These are phyloP conservation scores for Scenedesmus sp. DNA, from an alignment of 163 green algal species.

Conservation along the genomic window DNA sequence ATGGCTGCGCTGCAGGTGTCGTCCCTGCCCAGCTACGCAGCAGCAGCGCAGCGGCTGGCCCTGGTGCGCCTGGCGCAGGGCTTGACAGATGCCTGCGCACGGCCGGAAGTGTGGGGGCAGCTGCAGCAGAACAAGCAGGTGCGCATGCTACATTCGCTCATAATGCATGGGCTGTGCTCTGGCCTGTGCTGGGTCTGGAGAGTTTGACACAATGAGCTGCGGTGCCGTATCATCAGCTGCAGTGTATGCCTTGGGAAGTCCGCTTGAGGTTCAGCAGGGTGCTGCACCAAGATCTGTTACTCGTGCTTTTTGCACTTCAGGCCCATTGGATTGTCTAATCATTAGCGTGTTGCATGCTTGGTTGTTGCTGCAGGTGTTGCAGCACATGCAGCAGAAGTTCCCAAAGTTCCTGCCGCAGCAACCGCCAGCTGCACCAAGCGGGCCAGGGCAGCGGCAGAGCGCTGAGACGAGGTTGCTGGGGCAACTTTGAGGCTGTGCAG, in stretches of 20 bases:
- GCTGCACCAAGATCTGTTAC: too few species aligned
- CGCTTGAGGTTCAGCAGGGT: too few species aligned
- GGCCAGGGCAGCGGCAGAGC: not conserved
- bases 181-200: too few species aligned
- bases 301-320: too few species aligned
- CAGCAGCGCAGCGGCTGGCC: conserved; percentile 27
- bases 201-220: too few species aligned
- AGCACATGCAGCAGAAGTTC: conserved; percentile 5
- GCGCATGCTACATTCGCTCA: too few species aligned
- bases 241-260: too few species aligned
- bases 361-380: not conserved
- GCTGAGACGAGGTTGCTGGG: not conserved
- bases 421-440: not conserved
- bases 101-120: not conserved
- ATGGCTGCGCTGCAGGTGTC: not conserved
- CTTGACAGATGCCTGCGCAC: not conserved
- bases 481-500: not conserved
- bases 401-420: not conserved
- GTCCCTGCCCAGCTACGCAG: conserved; percentile 27
- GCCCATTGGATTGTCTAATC: too few species aligned
- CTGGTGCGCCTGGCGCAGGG: conserved; percentile 13
- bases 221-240: too few species aligned
- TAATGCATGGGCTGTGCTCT: too few species aligned
- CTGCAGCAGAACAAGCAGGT: conserved; percentile 31
- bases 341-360: not conserved